Conservation (phyloP, 306 rosid genomes). For the Cercis canadensis region DNA sequence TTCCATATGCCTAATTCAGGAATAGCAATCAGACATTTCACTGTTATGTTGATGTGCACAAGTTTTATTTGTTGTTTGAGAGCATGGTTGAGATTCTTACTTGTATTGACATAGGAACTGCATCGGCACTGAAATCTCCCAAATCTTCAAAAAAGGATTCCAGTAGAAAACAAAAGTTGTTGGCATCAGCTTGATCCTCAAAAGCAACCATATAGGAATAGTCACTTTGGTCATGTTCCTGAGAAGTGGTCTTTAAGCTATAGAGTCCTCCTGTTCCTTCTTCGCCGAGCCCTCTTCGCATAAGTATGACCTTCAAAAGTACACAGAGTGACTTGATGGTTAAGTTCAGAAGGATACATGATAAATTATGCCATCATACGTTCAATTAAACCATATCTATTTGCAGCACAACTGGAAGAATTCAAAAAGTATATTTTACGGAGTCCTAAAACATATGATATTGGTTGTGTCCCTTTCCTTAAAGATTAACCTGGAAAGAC, state of each 20-base stretch:
- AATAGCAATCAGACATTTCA: conserved; percentile 19
- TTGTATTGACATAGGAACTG: conserved; percentile 67
- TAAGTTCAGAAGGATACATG: not conserved
- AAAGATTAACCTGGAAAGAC: no score
- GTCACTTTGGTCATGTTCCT: conserved; percentile 42
- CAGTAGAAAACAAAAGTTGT: conserved; percentile 73
- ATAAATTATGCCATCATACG: no score
- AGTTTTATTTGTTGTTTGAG: conserved; percentile 7
- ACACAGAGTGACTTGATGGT: conserved; percentile 30
- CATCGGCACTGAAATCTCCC: conserved; percentile 66
- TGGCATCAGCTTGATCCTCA: conserved; percentile 78
- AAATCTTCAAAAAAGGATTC: conserved; percentile 76
- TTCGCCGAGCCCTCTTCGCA: conserved; percentile 57
- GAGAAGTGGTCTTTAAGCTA: conserved; percentile 50
- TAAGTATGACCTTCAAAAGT: conserved; percentile 63
- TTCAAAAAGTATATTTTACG: conserved; percentile 11
- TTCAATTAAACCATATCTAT: conserved; percentile 12
- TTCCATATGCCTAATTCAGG: conserved; percentile 24
- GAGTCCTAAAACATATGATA: no score
- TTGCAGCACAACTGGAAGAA: conserved; percentile 7
- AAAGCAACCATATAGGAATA: conserved; percentile 73
- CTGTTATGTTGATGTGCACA: not conserved
- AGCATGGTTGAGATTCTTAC: conserved; percentile 46
- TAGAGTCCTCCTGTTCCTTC: conserved; percentile 66
- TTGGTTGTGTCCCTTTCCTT: no score